These are phyloP conservation scores for Phytophthora macrochlamydospora DNA, from an alignment of 352 stramenopile species.

Conservation along the genomic window DNA sequence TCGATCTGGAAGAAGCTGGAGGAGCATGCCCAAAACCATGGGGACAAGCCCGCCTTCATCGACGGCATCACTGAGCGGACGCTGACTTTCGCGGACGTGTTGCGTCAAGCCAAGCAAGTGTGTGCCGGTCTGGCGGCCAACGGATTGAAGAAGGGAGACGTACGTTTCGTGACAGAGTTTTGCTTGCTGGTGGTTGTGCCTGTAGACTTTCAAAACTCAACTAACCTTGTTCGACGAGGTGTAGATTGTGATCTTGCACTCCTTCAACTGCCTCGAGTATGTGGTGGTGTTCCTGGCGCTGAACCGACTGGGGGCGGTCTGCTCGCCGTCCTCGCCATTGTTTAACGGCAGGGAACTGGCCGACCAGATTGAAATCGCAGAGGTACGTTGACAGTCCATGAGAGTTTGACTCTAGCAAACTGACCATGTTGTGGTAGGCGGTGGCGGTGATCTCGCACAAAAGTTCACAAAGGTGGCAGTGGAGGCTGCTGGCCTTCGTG, in stretches of 20 bases:
- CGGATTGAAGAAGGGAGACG: constrained; percentile 55
- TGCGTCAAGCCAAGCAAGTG: constrained; percentile 32
- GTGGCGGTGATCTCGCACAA: constrained; percentile 47
- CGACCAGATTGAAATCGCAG: constrained; percentile 38
- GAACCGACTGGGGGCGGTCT: constrained; percentile 47
- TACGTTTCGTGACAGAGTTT: constrained; percentile 16
- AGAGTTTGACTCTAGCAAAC: not conserved
- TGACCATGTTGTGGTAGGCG: constrained; percentile 1
- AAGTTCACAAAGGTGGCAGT: constrained; percentile 37
- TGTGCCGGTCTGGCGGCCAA: constrained; percentile 42
- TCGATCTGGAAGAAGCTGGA: constrained; percentile 52
- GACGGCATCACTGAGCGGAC: constrained; percentile 48
- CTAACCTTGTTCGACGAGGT: not conserved
- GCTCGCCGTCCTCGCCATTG: constrained; percentile 47
- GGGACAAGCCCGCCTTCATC: constrained; percentile 43
- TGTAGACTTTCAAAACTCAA: not conserved
- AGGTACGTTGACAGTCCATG: constrained; percentile 20
- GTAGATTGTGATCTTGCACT: constrained; percentile 54
- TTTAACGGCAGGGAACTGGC: constrained; percentile 45
- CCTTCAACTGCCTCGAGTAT: constrained; percentile 67
- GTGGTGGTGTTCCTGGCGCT: constrained; percentile 58
- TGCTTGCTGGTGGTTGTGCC: not conserved
- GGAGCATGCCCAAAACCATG: constrained; percentile 31
- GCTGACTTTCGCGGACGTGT: constrained; percentile 45
- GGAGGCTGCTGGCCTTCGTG: constrained; percentile 27